Evolutionary conservation across 495 filamentous ascomycete species (phyloP).

Genomic region (Delitschia confertaspora): DNA sequence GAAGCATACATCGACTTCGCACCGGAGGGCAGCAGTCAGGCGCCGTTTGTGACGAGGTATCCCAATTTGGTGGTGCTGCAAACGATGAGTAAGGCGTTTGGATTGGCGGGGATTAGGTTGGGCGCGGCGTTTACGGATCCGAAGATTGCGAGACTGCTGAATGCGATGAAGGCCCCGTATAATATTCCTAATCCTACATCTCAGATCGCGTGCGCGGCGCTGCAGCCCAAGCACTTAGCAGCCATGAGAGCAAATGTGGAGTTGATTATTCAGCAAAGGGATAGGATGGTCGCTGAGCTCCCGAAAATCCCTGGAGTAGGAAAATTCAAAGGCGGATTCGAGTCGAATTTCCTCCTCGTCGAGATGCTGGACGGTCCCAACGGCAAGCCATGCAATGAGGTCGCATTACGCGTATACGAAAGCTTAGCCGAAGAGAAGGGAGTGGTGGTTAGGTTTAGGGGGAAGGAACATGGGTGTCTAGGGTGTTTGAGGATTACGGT

Average conservation of each 20-base stretch:
- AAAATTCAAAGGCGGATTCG: constrained; percentile 65
- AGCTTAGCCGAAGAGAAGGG: constrained; percentile 75
- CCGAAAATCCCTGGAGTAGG: constrained; percentile 72
- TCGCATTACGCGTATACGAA: constrained; percentile 73
- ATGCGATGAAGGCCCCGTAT: constrained; percentile 90
- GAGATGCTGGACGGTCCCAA: constrained; percentile 68
- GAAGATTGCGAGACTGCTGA: constrained; percentile 60
- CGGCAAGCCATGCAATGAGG: constrained; percentile 66
- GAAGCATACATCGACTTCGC: constrained; percentile 98
- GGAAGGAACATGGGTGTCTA: constrained; percentile 80
- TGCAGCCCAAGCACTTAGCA: constrained; percentile 53
- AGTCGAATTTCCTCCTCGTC: constrained; percentile 83
- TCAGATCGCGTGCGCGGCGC: constrained; percentile 65
- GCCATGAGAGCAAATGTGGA: constrained; percentile 61
- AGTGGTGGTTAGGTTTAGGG: constrained; percentile 87
- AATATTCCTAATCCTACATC: constrained; percentile 82
- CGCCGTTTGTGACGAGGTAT: constrained; percentile 88
- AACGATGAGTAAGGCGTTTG: constrained; percentile 92
- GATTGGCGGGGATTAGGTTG: constrained; percentile 81
- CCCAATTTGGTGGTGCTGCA: constrained; percentile 99
- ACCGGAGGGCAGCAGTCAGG: constrained; percentile 64
- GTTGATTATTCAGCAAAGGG: constrained; percentile 64
- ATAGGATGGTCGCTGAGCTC: constrained; percentile 63
- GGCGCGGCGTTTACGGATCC: constrained; percentile 55
- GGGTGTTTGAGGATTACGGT: constrained; percentile 89